Percentiles rank a stretch among this genome's conserved stretches.
Evolutionary conservation across 768 basidiomycete species (phyloP).

Genomic region (Pleurotus sapidus): DNA sequence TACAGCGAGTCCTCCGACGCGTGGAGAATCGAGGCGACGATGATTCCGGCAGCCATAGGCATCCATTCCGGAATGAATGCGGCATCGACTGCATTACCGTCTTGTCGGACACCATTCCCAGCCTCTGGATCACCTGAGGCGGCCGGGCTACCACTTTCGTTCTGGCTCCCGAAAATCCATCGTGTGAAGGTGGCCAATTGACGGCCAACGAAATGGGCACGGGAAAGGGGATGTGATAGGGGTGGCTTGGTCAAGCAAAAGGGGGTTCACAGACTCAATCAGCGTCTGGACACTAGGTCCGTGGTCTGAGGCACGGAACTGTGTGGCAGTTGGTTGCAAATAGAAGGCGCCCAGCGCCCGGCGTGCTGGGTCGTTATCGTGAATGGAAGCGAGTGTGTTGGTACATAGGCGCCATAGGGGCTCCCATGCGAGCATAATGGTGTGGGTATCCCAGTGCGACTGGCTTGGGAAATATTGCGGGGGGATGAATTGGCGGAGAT

Average conservation of each 20-base stretch:
- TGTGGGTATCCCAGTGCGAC: background rate
- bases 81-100: too few species aligned
- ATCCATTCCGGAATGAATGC: background rate
- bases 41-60: constrained; percentile 1
- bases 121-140: background rate
- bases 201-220: background rate
- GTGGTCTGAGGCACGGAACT: background rate
- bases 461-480: constrained; percentile 38
- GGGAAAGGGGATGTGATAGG: background rate
- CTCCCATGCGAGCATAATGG: constrained; percentile 4
- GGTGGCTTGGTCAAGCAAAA: background rate
- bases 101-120: background rate
- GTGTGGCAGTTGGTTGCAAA: background rate
- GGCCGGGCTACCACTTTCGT: background rate
- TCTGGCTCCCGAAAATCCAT: background rate
- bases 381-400: constrained; percentile 82
- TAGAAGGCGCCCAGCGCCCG: background rate
- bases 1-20: background rate
- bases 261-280: background rate
- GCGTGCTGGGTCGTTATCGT: constrained; percentile 20
- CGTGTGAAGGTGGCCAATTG: background rate
- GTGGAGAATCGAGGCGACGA: background rate
- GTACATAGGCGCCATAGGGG: constrained; percentile 42
- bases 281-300: background rate
- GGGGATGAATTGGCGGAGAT: background rate